These are phyloP conservation scores for Pyrenophora teres DNA, from an alignment of 2,329 filamentous ascomycete genomes.

Conservation along the genomic window DNA sequence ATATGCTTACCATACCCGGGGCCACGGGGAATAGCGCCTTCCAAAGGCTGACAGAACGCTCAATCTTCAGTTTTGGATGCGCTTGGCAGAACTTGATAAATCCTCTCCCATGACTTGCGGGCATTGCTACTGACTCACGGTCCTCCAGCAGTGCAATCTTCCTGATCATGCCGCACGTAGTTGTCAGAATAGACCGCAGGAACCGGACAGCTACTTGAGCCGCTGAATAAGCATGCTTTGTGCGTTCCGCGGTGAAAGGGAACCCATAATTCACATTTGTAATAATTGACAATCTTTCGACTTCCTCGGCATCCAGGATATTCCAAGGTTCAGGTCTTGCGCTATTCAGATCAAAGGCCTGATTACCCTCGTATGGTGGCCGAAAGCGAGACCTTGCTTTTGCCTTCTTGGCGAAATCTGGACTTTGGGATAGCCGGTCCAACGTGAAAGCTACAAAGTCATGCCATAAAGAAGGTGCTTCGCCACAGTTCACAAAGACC, in stretches of 20 bases:
- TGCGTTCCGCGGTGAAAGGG: not conserved
- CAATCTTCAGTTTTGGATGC: constrained; percentile 7
- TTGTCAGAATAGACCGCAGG: not conserved
- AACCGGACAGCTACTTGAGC: not conserved
- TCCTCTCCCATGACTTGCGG: constrained; percentile 9
- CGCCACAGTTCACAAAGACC: too few relatives aligned
- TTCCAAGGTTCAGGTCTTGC: too few relatives aligned
- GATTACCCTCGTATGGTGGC: too few relatives aligned
- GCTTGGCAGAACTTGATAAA: constrained; percentile 11
- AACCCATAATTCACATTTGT: not conserved
- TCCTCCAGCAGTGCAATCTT: not conserved
- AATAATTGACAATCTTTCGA: not conserved
- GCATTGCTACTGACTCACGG: not conserved
- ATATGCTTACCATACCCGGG: not conserved
- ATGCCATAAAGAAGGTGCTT: too few relatives aligned
- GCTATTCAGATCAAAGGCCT: too few relatives aligned
- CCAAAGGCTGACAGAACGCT: constrained; percentile 4
- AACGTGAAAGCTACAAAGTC: too few relatives aligned
- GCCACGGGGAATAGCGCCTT: not conserved
- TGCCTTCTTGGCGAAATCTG: too few relatives aligned
- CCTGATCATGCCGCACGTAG: not conserved
- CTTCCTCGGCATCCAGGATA: too few relatives aligned
- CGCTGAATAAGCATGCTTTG: not conserved
- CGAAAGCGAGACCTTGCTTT: too few relatives aligned
- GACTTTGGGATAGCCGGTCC: too few relatives aligned